These are phyloP conservation scores for Chaetoceros muelleri DNA, from an alignment of 108 stramenopile species.

Conservation along the genomic window DNA sequence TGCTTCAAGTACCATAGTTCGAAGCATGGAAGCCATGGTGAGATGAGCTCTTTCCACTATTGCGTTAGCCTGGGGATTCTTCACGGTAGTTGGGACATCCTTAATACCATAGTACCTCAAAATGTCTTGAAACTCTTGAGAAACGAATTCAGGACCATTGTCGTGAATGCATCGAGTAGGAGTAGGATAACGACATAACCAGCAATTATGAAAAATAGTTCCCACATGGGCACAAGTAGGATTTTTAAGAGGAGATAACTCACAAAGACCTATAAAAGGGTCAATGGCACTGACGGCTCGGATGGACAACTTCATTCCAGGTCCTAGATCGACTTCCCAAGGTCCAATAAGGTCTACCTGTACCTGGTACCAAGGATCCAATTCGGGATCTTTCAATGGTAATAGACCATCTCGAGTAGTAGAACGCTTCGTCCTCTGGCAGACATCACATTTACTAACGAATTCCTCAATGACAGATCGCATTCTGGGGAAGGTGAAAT, in stretches of 20 bases:
- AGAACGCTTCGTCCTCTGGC: constrained; percentile 15
- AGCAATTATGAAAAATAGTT: constrained; percentile 12
- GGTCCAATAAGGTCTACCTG: constrained; percentile 3
- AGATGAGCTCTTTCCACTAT: constrained; percentile 30
- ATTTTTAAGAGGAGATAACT: constrained; percentile 19
- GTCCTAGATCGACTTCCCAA: constrained; percentile 20
- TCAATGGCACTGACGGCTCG: neutral
- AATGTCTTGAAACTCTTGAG: constrained; percentile 14
- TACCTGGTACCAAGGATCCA: too few relatives aligned
- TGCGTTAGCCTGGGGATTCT: constrained; percentile 37
- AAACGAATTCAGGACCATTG: too few relatives aligned
- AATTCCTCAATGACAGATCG: constrained; percentile 3
- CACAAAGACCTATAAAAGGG: constrained; percentile 31
- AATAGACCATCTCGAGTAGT: constrained; percentile 19
- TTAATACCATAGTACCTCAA: constrained; percentile 7
- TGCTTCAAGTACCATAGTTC: too few relatives aligned
- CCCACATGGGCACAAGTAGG: constrained; percentile 6
- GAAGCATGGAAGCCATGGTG: too few relatives aligned
- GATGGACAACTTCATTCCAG: neutral
- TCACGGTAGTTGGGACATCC: constrained; percentile 11
- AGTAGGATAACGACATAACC: constrained; percentile 28
- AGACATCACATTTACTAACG: constrained; percentile 15
- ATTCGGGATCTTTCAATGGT: constrained; percentile 16
- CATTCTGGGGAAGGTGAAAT: constrained; percentile 17
- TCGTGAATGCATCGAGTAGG: too few relatives aligned